These are phyloP conservation scores for Globisporangium cystogenes DNA, from an alignment of 352 stramenopile species.

Conservation along the genomic window DNA sequence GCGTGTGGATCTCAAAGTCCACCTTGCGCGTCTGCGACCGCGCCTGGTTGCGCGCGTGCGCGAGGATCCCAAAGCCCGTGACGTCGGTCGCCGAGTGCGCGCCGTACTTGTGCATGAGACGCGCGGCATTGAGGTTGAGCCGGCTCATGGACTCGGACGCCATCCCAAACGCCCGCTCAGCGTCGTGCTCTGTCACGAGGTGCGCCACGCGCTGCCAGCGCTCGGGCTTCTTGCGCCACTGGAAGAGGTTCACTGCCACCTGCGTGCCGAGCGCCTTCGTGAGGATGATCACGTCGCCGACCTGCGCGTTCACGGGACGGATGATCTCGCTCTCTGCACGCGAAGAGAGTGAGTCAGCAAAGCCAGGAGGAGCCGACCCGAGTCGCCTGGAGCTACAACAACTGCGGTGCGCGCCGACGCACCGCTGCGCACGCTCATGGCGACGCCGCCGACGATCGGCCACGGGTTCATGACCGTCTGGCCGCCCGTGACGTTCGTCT, in stretches of 20 bases:
- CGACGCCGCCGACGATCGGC: conserved; percentile 93
- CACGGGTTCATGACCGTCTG: conserved; percentile 96
- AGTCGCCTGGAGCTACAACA: too few relatives aligned
- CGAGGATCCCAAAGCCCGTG: conserved; percentile 94
- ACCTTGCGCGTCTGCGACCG: conserved; percentile 88
- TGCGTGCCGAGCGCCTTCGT: conserved; percentile 95
- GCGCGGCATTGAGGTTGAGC: conserved; percentile 89
- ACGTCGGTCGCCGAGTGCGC: conserved; percentile 94
- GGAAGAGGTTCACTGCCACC: conserved; percentile 91
- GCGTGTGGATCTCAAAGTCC: conserved; percentile 90
- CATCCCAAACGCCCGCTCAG: conserved; percentile 88
- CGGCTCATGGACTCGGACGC: conserved; percentile 92
- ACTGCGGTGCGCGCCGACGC: too few relatives aligned
- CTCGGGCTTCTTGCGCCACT: conserved; percentile 86
- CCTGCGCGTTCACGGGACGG: conserved; percentile 81
- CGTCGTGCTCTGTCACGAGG: conserved; percentile 52
- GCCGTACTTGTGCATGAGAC: conserved; percentile 90
- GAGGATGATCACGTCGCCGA: conserved; percentile 90
- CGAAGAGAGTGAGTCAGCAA: not conserved
- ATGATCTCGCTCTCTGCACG: conserved; percentile 73
- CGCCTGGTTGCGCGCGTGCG: conserved; percentile 91
- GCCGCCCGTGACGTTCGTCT: conserved; percentile 90
- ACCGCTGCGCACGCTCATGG: conserved; percentile 85
- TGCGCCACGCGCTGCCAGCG: conserved; percentile 74
- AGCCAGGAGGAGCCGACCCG: too few relatives aligned